Evolutionary conservation across 768 basidiomycete genomes (phyloP), one percentile per base, ranked within the genome.

Genomic region (Kwoniella sp.): DNA sequence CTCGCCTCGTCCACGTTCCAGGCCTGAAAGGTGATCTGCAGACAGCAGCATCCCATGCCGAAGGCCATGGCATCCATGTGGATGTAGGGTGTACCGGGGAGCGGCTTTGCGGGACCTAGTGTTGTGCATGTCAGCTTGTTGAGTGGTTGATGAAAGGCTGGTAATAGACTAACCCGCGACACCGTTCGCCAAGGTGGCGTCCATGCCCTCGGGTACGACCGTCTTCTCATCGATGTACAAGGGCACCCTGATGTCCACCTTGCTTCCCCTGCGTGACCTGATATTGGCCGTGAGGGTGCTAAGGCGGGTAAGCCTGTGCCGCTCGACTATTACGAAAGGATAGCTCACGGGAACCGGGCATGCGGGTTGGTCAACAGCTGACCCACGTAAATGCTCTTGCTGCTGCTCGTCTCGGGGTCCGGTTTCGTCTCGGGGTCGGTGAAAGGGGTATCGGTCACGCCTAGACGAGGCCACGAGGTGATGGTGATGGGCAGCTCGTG

Each of bases 21-120:
- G 2, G 91, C 86, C 75, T 99, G 95, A 77, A 98, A 96, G 12
- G 95, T 99, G 56, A 98, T 80, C 67, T 99, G 95, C 45, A 99
- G 79, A 74, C 95, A 98, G 67, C 89, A 93, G 62, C 93, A 98
- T 5, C 95, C 95, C 95, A 98, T 99, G 40, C 95, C 95, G 73
- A 99, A 99, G 25, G 92, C 93, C 95, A 98, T 98, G 8, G 95
- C 92, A 73, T 99, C 95, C 79, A 98, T 81, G 72, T 98, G 98
- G 58, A 99, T 88, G 73, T 98, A 92, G 71, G 47, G 50, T 52
- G 20, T 55, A 31, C 53, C 56, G 46, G 52, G 45, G 37, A 45
- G 34, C 26, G 49, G 47, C 22, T 38, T 58, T 46, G 60, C 50
- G 19, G 62, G 52, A 15, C 41, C 57, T 63, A 38, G 23, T 37